Percentiles rank a stretch among this genome's conserved stretches.
Conservation (phyloP, 116 monocot genomes). For the Papilionanthe hybrid region DNA sequence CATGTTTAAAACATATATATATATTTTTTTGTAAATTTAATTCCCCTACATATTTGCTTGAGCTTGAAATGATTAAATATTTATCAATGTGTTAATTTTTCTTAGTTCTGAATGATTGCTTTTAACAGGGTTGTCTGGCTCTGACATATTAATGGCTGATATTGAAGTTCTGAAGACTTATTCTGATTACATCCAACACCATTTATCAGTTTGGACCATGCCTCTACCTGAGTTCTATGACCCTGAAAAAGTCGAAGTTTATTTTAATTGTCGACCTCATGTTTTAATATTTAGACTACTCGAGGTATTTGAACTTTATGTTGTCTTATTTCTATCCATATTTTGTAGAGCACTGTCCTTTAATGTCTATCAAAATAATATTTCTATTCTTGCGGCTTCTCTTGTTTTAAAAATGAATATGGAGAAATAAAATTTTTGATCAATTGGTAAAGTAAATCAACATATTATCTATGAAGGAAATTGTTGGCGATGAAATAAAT, state of each 20-base stretch:
- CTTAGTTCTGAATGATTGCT: background rate
- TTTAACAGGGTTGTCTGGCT: constrained; percentile 56
- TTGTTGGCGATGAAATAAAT: background rate
- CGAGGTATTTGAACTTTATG: constrained; percentile 48
- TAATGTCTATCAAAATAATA: background rate
- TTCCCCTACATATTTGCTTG: background rate
- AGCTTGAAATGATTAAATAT: background rate
- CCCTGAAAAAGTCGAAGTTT: constrained; percentile 46
- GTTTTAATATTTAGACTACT: constrained; percentile 53
- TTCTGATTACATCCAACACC: constrained; percentile 29
- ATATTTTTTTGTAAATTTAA: background rate
- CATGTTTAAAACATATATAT: background rate
- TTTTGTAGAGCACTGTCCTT: background rate
- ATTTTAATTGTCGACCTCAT: constrained; percentile 86
- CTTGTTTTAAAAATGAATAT: background rate
- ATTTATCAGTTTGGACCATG: constrained; percentile 42
- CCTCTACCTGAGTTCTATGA: constrained; percentile 87
- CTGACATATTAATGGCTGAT: constrained; percentile 82
- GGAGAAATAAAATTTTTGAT: background rate
- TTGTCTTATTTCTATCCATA: background rate
- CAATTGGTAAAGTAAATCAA: background rate
- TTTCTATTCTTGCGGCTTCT: background rate
- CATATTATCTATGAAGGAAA: background rate
- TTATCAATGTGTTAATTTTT: background rate
- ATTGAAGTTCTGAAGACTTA: constrained; percentile 68